Conservation (phyloP, 768 basidiomycete species). For the Boletus pseudopeckii region DNA sequence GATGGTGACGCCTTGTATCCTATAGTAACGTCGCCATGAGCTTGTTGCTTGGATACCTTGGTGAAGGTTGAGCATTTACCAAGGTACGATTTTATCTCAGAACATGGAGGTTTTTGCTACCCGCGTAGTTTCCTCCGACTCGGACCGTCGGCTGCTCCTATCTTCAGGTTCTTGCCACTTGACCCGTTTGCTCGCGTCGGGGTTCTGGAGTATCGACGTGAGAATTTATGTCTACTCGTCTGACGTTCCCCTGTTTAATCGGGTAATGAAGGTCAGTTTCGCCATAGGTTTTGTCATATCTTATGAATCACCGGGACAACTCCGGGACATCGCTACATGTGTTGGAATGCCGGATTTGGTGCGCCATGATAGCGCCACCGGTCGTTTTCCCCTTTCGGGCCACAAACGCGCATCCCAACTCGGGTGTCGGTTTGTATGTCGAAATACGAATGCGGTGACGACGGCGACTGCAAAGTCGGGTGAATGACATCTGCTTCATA, state of each 20-base stretch:
- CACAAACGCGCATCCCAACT: constrained; percentile 24
- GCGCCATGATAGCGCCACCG: constrained; percentile 1
- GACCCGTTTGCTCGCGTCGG: not conserved
- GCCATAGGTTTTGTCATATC: not conserved
- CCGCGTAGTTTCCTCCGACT: not conserved
- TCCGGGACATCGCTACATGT: constrained; percentile 10
- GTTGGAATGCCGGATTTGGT: constrained; percentile 3
- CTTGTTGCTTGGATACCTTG: constrained; percentile 1
- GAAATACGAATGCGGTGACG: constrained; percentile 15
- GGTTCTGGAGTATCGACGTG: constrained; percentile 5
- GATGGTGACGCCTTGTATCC: constrained; percentile 24
- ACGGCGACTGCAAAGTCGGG: not conserved
- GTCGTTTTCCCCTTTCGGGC: constrained; percentile 15
- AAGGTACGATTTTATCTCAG: not conserved
- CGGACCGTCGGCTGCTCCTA: not conserved
- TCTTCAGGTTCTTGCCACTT: not conserved
- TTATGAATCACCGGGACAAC: constrained; percentile 12
- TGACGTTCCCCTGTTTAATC: not conserved
- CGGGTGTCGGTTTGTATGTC: constrained; percentile 23
- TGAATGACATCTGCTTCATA: not conserved
- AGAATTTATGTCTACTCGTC: not conserved
- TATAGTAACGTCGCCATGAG: not conserved
- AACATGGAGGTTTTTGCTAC: not conserved
- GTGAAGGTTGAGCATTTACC: not conserved
- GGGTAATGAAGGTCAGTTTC: not conserved